Evolutionary conservation across 2,329 filamentous ascomycete genomes (phyloP).

Genomic region (Aphanocladium album): DNA sequence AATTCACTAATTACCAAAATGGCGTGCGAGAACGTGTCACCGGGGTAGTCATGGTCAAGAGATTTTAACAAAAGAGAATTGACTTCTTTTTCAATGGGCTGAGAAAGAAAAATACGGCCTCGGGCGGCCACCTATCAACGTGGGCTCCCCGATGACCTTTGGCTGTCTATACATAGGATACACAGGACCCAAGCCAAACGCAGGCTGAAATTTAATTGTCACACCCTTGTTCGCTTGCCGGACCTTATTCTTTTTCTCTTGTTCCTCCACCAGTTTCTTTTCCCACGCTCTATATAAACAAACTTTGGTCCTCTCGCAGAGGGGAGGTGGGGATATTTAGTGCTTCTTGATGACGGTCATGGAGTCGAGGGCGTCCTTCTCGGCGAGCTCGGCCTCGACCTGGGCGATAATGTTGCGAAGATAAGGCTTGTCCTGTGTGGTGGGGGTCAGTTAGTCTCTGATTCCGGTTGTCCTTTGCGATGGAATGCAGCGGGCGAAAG

Average conservation of each 20-base stretch:
- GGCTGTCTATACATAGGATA: constrained; percentile 32
- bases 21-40: no score
- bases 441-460: background rate
- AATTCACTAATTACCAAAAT: no score
- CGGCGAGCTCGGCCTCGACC: constrained; percentile 44
- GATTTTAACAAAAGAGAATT: background rate
- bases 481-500: no score
- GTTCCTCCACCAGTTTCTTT: background rate
- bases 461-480: no score
- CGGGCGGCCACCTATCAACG: constrained; percentile 13
- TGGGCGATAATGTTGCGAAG: constrained; percentile 48
- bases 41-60: no score
- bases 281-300: background rate
- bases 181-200: constrained; percentile 19
- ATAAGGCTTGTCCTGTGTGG: constrained; percentile 46
- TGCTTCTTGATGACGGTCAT: constrained; percentile 47
- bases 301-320: background rate
- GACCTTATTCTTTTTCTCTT: background rate
- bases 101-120: background rate
- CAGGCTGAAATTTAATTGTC: background rate
- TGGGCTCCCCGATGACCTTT: no score
- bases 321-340: constrained; percentile 22
- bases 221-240: background rate
- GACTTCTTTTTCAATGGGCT: background rate
- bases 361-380: constrained; percentile 49